Evolutionary conservation across 164 flowering plant genomes (phyloP).

Genomic region (Platanus orientalis): DNA sequence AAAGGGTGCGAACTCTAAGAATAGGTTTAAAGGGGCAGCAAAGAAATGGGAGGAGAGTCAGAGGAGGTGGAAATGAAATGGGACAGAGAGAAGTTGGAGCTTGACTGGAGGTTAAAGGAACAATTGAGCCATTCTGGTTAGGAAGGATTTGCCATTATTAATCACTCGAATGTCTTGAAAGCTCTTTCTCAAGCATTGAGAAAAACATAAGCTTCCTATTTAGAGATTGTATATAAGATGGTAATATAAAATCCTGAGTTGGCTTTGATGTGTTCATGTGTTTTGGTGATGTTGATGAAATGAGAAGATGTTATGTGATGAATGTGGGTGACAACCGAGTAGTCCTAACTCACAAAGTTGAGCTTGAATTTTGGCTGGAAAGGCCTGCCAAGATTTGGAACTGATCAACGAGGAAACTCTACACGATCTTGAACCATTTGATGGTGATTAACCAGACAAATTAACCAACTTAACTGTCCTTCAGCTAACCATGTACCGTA

Average conservation of each 20-base stretch:
- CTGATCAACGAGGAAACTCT: constrained; percentile 68
- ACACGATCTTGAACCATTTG: constrained; percentile 49
- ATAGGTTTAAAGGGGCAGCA: constrained; percentile 19
- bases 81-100: constrained; percentile 39
- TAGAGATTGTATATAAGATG: constrained; percentile 65
- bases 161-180: constrained; percentile 55
- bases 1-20: constrained; percentile 15
- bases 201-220: constrained; percentile 64
- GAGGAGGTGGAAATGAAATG: constrained; percentile 40
- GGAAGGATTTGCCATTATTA: constrained; percentile 17
- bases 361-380: constrained; percentile 57
- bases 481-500: constrained; percentile 74
- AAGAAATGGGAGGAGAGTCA: constrained; percentile 40
- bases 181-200: constrained; percentile 60
- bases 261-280: constrained; percentile 81
- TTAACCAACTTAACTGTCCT: constrained; percentile 37
- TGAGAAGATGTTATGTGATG: constrained; percentile 83
- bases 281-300: constrained; percentile 79
- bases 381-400: constrained; percentile 52
- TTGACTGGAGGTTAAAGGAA: constrained; percentile 33
- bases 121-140: constrained; percentile 23
- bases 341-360: constrained; percentile 54
- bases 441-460: constrained; percentile 30
- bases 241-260: constrained; percentile 61
- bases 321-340: constrained; percentile 80